These are phyloP conservation scores for Venturia asperata DNA, from an alignment of 2,329 filamentous ascomycete species.

Conservation along the genomic window DNA sequence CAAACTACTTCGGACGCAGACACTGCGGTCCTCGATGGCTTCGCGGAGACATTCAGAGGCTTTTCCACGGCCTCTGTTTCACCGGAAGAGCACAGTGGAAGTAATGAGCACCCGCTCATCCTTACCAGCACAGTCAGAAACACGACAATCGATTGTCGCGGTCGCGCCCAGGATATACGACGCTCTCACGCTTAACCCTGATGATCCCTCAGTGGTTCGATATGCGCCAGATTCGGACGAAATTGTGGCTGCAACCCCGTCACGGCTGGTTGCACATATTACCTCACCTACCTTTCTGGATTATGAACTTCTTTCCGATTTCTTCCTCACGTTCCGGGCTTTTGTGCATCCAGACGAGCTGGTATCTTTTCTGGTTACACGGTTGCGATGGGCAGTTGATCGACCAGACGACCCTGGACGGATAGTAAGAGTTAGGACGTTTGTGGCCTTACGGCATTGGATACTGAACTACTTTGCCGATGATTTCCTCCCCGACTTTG, in stretches of 20 bases:
- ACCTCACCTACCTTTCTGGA: constrained; percentile 93
- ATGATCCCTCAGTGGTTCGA: constrained; percentile 74
- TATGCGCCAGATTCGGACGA: constrained; percentile 65
- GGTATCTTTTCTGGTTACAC: constrained; percentile 74
- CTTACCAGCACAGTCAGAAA: constrained; percentile 27
- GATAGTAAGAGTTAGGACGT: constrained; percentile 91
- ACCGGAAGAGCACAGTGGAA: constrained; percentile 33
- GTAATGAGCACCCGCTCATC: constrained; percentile 29
- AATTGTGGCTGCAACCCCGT: constrained; percentile 82
- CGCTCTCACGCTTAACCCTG: constrained; percentile 69
- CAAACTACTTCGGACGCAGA: constrained; percentile 38
- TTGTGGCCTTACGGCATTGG: constrained; percentile 94
- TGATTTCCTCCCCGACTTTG: constrained; percentile 75
- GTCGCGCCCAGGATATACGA: constrained; percentile 69
- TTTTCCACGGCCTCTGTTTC: constrained; percentile 28
- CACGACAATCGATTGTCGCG: constrained; percentile 31
- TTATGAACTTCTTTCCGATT: constrained; percentile 94
- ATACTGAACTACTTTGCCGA: constrained; percentile 96
- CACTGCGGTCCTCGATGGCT: constrained; percentile 24
- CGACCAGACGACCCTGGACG: constrained; percentile 77
- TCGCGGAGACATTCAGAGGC: constrained; percentile 33
- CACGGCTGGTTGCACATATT: constrained; percentile 88
- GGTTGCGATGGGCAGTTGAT: constrained; percentile 78
- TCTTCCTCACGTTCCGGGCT: constrained; percentile 88
- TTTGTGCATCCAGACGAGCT: constrained; percentile 74